Evolutionary conservation across 305 asterid species (phyloP).

Genomic region (Salvia sclarea): DNA sequence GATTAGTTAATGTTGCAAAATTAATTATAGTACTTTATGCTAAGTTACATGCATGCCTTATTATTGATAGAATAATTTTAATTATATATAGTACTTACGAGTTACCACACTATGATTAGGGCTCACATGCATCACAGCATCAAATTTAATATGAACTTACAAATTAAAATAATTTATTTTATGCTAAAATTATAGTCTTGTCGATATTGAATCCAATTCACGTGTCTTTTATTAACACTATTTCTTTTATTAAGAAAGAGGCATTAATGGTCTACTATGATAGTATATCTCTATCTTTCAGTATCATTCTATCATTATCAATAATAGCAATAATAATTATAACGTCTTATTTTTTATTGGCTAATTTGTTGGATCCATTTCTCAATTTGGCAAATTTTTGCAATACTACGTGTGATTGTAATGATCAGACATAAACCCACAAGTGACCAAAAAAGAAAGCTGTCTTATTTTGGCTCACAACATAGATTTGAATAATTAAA

Average conservation of each 20-base stretch:
- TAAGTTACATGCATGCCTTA: neutral
- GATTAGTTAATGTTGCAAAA: neutral
- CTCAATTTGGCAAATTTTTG: constrained; percentile 9
- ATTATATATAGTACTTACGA: neutral
- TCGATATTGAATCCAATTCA: neutral
- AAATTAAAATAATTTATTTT: neutral
- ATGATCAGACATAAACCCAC: constrained; percentile 14
- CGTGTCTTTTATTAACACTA: neutral
- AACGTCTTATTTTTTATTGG: constrained; percentile 9
- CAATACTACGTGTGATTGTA: constrained; percentile 1
- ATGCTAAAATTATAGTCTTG: neutral
- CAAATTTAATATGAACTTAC: neutral
- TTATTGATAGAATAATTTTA: neutral
- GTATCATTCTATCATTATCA: constrained; percentile 34
- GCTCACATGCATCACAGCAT: neutral
- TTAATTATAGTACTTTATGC: neutral
- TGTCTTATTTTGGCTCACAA: constrained; percentile 3
- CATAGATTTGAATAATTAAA: constrained; percentile 17
- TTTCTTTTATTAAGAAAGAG: neutral
- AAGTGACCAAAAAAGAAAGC: neutral
- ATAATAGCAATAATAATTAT: neutral
- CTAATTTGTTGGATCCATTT: constrained; percentile 23
- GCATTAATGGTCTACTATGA: neutral
- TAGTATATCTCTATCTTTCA: constrained; percentile 15
- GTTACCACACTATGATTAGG: neutral